Percentiles rank a stretch among this genome's conserved stretches.
Evolutionary conservation across 306 rosid genomes (phyloP).

Genomic region (Ormosia emarginata): DNA sequence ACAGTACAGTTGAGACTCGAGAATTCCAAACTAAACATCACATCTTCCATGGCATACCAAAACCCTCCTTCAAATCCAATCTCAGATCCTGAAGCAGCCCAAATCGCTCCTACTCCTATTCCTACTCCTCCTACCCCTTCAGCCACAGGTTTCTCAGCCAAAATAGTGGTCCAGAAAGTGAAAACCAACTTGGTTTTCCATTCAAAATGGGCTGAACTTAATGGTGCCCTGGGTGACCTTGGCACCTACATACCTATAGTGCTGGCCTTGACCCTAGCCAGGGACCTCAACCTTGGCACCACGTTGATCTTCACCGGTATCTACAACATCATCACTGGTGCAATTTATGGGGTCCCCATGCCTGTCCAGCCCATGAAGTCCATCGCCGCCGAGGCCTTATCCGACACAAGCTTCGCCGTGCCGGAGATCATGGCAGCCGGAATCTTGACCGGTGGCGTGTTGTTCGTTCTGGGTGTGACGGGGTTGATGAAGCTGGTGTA

Average conservation of each 20-base stretch:
- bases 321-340: constrained; percentile 27
- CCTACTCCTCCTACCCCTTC: neutral
- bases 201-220: constrained; percentile 29
- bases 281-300: constrained; percentile 26
- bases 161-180: neutral
- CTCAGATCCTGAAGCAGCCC: constrained; percentile 20
- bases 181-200: constrained; percentile 14
- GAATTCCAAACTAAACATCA: neutral
- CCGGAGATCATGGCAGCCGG: constrained; percentile 33
- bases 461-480: constrained; percentile 21
- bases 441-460: constrained; percentile 8
- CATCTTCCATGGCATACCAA: constrained; percentile 14
- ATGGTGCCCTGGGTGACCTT: constrained; percentile 38
- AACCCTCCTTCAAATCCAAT: neutral
- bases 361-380: constrained; percentile 38
- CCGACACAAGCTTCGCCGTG: neutral
- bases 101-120: neutral
- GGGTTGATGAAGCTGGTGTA: constrained; percentile 25
- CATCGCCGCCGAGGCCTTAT: constrained; percentile 25
- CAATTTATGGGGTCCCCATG: constrained; percentile 32
- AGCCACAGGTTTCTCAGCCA: neutral
- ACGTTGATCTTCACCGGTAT: constrained; percentile 19
- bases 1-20: neutral
- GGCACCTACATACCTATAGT: constrained; percentile 29
- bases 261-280: constrained; percentile 25